phyloP scores from a whole-genome alignment of 371 early-diverging fungal species.

The Nosema bombycis region DNA sequence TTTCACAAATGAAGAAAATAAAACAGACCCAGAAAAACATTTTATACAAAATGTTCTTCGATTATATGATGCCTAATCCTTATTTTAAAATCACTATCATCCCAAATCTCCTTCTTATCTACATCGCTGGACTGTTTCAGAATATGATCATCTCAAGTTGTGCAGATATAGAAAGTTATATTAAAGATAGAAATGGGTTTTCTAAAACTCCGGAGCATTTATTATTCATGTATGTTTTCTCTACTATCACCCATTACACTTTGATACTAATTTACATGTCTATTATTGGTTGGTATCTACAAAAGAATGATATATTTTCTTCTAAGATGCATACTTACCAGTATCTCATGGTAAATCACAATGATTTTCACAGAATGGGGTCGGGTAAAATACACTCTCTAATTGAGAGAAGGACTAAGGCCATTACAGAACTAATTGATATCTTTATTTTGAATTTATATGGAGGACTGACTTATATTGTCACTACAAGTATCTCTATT shows the following conservation, averaged over 20 bases:
- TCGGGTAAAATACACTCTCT: conserved; percentile 40
- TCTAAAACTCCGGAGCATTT: neutral
- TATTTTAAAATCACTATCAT: conserved; percentile 15
- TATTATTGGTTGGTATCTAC: neutral
- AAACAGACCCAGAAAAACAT: neutral
- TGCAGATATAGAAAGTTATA: neutral
- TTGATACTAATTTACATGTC: neutral
- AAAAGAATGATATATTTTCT: neutral
- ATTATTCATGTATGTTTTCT: neutral
- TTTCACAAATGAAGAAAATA: no score
- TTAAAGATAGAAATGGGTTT: neutral
- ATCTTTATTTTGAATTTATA: conserved; percentile 21
- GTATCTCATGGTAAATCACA: conserved; percentile 17
- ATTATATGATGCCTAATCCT: conserved; percentile 7
- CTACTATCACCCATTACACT: neutral
- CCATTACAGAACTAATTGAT: conserved; percentile 17
- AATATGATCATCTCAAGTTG: no score
- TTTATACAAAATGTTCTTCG: neutral
- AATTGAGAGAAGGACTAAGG: conserved; percentile 34
- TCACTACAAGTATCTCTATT: neutral
- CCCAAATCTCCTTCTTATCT: neutral
- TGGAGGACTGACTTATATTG: neutral
- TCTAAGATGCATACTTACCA: neutral
- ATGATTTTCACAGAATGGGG: conserved; percentile 16
- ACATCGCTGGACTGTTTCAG: neutral